These are phyloP conservation scores for Coemansia guatemalensis DNA, from an alignment of 192 early-diverging fungal species.

Conservation along the genomic window DNA sequence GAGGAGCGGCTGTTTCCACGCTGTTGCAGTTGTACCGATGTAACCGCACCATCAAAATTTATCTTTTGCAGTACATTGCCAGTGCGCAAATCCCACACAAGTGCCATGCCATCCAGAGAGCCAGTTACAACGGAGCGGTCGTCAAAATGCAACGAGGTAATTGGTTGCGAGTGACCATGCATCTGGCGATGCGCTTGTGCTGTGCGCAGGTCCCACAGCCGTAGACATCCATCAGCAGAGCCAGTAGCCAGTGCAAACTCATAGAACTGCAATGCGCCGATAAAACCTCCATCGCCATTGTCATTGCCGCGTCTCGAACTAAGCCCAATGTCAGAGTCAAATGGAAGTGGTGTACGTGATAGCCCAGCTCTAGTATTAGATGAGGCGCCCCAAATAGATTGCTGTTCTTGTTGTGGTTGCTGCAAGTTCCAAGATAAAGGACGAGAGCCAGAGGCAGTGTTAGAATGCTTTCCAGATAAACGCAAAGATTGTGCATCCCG, in stretches of 20 bases:
- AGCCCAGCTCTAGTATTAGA: not conserved
- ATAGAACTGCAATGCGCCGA: slow-evolving; percentile 74
- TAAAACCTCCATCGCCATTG: slow-evolving; percentile 54
- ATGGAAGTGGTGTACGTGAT: slow-evolving; percentile 8
- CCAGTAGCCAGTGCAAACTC: slow-evolving; percentile 72
- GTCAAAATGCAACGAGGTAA: slow-evolving; percentile 67
- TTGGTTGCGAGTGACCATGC: slow-evolving; percentile 61
- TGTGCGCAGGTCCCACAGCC: slow-evolving; percentile 80
- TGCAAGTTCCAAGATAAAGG: too few relatives aligned
- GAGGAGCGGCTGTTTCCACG: slow-evolving; percentile 23
- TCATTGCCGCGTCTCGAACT: slow-evolving; percentile 30
- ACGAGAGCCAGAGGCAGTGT: too few relatives aligned
- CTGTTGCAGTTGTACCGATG: slow-evolving; percentile 22
- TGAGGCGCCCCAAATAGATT: too few relatives aligned
- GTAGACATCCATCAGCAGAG: slow-evolving; percentile 67
- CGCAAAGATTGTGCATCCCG: slow-evolving; percentile 8
- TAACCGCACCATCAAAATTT: slow-evolving; percentile 56
- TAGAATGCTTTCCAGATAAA: not conserved
- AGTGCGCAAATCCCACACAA: slow-evolving; percentile 78
- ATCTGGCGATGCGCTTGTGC: slow-evolving; percentile 72
- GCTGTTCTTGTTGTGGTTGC: too few relatives aligned
- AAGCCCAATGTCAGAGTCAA: not conserved
- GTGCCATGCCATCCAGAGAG: slow-evolving; percentile 62
- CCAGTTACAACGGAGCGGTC: slow-evolving; percentile 71
- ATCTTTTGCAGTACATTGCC: slow-evolving; percentile 62